Conservation (phyloP, 1,139 yeast species). For the Protomyces arabidopsidicola region DNA sequence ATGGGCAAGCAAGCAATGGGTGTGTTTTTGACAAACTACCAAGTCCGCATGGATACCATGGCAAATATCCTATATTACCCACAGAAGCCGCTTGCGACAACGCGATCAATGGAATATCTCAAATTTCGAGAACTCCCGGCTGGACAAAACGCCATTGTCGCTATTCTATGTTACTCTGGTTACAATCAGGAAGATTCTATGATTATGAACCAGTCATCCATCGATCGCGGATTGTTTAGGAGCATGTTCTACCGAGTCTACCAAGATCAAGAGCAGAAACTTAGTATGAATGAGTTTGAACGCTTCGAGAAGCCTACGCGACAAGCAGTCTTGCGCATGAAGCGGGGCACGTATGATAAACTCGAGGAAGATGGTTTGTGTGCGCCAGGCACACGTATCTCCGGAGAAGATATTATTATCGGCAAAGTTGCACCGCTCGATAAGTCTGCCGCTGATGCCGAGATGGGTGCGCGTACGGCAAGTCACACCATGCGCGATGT, state of each 20-base stretch:
- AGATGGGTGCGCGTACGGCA: constrained; percentile 95
- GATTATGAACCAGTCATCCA: constrained; percentile 98
- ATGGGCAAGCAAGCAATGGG: constrained; percentile 99
- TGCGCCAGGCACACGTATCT: constrained; percentile 96
- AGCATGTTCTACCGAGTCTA: constrained; percentile 93
- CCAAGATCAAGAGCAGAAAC: constrained; percentile 97
- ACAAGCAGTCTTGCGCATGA: constrained; percentile 86
- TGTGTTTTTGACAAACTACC: constrained; percentile 91
- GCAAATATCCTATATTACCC: constrained; percentile 96
- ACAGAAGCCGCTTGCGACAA: constrained; percentile 97
- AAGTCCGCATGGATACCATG: constrained; percentile 99
- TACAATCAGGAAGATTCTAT: constrained; percentile 99
- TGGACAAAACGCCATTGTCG: constrained; percentile 98
- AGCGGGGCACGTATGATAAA: constrained; percentile 97
- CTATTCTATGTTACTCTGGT: constrained; percentile 96
- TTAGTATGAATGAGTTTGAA: constrained; percentile 74
- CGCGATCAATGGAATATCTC: constrained; percentile 97
- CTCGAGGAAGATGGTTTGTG: constrained; percentile 96
- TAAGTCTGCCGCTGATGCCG: constrained; percentile 78
- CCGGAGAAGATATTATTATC: constrained; percentile 96
- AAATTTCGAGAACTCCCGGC: constrained; percentile 98
- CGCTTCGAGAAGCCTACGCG: constrained; percentile 59
- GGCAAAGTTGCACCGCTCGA: constrained; percentile 99
- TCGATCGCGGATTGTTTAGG: constrained; percentile 93
- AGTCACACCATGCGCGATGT: constrained; percentile 98